These are phyloP conservation scores for Echinochloa phyllopogon DNA, from an alignment of 176 grass and related monocot genomes.

Conservation along the genomic window DNA sequence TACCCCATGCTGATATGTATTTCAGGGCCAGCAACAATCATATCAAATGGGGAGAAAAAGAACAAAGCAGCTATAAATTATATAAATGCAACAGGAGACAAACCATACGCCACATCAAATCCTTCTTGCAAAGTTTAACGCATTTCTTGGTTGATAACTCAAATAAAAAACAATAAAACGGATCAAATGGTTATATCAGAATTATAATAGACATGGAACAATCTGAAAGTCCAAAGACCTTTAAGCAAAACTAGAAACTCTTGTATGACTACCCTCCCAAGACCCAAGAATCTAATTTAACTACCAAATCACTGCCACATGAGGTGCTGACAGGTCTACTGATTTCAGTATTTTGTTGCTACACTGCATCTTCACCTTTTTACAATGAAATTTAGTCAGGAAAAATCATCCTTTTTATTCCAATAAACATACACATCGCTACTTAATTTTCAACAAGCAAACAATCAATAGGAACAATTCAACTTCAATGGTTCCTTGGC, in stretches of 20 bases:
- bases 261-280: background rate
- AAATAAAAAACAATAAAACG: background rate
- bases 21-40: background rate
- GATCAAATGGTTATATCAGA: background rate
- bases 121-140: background rate
- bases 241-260: conserved; percentile 6
- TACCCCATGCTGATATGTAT: background rate
- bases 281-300: background rate
- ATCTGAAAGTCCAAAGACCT: conserved; percentile 4
- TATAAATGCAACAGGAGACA: background rate
- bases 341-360: background rate
- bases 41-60: background rate
- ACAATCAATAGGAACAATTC: background rate
- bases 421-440: background rate
- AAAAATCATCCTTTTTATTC: background rate
- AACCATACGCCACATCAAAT: background rate
- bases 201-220: conserved; percentile 30
- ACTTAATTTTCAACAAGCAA: background rate
- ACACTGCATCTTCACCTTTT: background rate
- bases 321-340: conserved; percentile 1
- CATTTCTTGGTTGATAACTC: background rate
- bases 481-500: background rate
- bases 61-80: background rate
- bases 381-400: background rate
- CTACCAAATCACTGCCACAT: background rate